Conservation (phyloP, 2,329 filamentous ascomycete genomes). For the Stemphylium vesicarium region DNA sequence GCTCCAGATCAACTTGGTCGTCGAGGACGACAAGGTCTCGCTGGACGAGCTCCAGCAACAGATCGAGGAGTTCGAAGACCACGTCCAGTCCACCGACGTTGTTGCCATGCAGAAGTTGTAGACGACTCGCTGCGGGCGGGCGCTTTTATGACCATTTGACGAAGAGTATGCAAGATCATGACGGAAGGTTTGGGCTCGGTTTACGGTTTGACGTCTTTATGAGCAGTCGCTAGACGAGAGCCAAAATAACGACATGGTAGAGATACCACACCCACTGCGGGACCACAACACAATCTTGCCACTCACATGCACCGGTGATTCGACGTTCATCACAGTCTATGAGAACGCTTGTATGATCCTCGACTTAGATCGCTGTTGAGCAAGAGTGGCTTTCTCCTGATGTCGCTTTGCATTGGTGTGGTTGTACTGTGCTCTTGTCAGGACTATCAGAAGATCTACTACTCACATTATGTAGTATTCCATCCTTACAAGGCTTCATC, state of each 20-base stretch:
- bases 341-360: neutral
- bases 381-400: no score
- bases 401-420: no score
- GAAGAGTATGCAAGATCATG: constrained; percentile 27
- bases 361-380: neutral
- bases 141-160: constrained; percentile 19
- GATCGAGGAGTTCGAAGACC: constrained; percentile 89
- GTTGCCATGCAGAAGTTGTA: constrained; percentile 60
- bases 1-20: constrained; percentile 96
- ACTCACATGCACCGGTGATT: constrained; percentile 7
- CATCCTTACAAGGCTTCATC: no score
- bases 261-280: constrained; percentile 29
- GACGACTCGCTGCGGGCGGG: constrained; percentile 17
- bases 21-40: constrained; percentile 97
- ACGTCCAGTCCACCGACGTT: constrained; percentile 95
- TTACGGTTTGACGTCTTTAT: constrained; percentile 43
- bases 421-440: no score
- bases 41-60: constrained; percentile 83
- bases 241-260: constrained; percentile 33
- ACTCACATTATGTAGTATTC: no score
- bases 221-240: constrained; percentile 39
- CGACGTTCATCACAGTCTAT: neutral
- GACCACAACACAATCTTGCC: constrained; percentile 15
- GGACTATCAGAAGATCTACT: no score
- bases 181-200: constrained; percentile 28